These are phyloP conservation scores for Chrysoporthe puriensis DNA, from an alignment of 2,329 filamentous ascomycete species.

Conservation along the genomic window DNA sequence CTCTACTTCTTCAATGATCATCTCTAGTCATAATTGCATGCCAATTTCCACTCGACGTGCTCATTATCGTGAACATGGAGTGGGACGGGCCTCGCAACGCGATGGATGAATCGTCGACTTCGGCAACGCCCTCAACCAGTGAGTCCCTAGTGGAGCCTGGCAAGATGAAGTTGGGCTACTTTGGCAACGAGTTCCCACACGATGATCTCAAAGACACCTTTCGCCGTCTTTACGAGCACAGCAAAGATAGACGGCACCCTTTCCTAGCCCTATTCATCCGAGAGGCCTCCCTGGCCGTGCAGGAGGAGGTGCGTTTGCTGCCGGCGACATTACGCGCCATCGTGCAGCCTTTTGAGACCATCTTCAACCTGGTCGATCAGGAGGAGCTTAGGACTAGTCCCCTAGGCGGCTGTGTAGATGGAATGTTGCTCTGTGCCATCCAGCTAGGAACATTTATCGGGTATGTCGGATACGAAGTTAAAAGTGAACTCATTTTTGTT, in stretches of 20 bases:
- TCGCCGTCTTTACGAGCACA: conserved; percentile 43
- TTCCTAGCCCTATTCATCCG: conserved; percentile 46
- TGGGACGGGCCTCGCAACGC: conserved; percentile 2
- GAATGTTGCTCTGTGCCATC: conserved; percentile 45
- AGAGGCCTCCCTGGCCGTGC: conserved; percentile 44
- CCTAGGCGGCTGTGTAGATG: conserved; percentile 49
- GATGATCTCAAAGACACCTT: conserved; percentile 47
- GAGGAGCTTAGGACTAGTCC: conserved; percentile 43
- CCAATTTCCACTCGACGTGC: background rate
- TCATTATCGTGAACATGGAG: background rate
- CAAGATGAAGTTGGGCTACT: conserved; percentile 45
- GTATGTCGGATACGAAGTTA: conserved; percentile 36
- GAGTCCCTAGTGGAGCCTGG: conserved; percentile 4
- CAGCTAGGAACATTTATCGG: conserved; percentile 49
- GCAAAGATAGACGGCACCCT: conserved; percentile 43
- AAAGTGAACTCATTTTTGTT: background rate
- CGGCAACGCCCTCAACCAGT: conserved; percentile 1
- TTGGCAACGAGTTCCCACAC: conserved; percentile 53
- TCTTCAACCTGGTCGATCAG: conserved; percentile 41
- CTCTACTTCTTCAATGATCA: background rate
- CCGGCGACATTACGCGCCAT: conserved; percentile 35
- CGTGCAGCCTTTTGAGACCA: conserved; percentile 43
- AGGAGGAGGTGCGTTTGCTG: conserved; percentile 43
- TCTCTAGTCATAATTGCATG: background rate
- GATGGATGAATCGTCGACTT: background rate